Base-by-base conservation (phyloP, 2,329 filamentous ascomycete genomes). In the Dothiorella sarmentorum region DNA sequence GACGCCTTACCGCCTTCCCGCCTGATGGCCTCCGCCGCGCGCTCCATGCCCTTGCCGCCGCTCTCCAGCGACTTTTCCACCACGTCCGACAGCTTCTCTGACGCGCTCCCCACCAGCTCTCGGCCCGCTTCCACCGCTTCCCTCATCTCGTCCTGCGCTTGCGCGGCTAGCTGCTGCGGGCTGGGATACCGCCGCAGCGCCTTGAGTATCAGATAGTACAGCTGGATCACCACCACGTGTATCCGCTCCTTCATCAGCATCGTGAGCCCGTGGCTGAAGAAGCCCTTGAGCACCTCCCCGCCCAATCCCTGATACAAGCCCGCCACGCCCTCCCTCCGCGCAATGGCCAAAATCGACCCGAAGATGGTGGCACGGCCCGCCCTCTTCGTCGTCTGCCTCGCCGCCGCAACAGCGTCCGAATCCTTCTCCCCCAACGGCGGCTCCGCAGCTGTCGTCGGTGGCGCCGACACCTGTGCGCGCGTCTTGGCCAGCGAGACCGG, bases 401-500 rank as follows among this genome's bases (percentile, higher is more conserved):
- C 63, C 13, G 64, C 62, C 5, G 63, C 33, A 0, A 60, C 42
- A 26, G 31, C 33, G 10, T 17, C 38, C 26, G 31, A n/a, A 17
- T 29, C 18, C 18, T 53, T 38, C 47, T 40, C 57, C 22, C 15
- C 24, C 35, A 51, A 31, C 38, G 26, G 26, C 45, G 13, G 10
- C 26, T 37, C 29, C 37, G 22, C 59, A 18, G 47, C 40, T 20
- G 18, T 38, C 40, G 55, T 29, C 29, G 55, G 42, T 22, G 73
- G 71, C 42, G 68, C 73, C 24, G 81, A 80, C 22, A 88, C 82
- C 69, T 95, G 90, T 3, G 90, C 82, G 24, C 90, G 81, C 2
- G 89, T 85, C 75, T 93, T 93, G n/a, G 90, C 90, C 27, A 91
- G 85, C 59, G 89, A 89, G 71, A 96, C 87, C 0, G 92, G 92